phyloP scores from a whole-genome alignment of 257 asterid genomes.

The Ehretia macrophylla region DNA sequence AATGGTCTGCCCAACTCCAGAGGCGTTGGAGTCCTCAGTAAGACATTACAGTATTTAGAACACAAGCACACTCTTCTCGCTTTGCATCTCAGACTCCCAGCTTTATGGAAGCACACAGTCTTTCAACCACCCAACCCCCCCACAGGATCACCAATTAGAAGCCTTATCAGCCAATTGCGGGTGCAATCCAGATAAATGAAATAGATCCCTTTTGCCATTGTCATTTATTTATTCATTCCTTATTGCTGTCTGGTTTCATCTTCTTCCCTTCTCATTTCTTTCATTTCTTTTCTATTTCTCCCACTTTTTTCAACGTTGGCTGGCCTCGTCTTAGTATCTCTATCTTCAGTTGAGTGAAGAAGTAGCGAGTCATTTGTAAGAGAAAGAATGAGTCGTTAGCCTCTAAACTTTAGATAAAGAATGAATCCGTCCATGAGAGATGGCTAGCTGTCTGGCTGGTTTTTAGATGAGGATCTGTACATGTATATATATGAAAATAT shows the following conservation, averaged over 20 bases:
- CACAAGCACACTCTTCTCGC: background rate
- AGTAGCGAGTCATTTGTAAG: background rate
- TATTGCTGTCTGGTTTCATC: background rate
- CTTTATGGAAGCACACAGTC: background rate
- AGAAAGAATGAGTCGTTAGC: background rate
- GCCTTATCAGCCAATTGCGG: slow-evolving; percentile 11
- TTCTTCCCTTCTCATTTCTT: background rate
- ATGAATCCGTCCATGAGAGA: background rate
- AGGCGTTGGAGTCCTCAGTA: slow-evolving; percentile 50
- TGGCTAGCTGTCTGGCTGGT: slow-evolving; percentile 6
- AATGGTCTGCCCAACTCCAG: slow-evolving; percentile 50
- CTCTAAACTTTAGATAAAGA: slow-evolving; percentile 1
- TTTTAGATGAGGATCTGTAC: slow-evolving; percentile 13
- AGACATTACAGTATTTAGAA: slow-evolving; percentile 14
- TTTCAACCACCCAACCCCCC: background rate
- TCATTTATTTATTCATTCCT: slow-evolving; percentile 17
- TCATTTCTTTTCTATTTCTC: background rate
- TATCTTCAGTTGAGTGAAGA: too few relatives aligned
- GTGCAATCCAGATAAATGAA: slow-evolving; percentile 6
- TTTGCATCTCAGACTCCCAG: background rate
- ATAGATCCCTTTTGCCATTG: slow-evolving; percentile 7
- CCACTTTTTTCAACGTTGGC: slow-evolving; percentile 1
- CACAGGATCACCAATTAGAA: background rate
- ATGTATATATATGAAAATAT: slow-evolving; percentile 10
- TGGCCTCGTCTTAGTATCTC: too few relatives aligned